Evolutionary conservation across 345 rosid genomes (phyloP), one percentile per base, ranked within the genome.

Genomic region (Linum tenue): DNA sequence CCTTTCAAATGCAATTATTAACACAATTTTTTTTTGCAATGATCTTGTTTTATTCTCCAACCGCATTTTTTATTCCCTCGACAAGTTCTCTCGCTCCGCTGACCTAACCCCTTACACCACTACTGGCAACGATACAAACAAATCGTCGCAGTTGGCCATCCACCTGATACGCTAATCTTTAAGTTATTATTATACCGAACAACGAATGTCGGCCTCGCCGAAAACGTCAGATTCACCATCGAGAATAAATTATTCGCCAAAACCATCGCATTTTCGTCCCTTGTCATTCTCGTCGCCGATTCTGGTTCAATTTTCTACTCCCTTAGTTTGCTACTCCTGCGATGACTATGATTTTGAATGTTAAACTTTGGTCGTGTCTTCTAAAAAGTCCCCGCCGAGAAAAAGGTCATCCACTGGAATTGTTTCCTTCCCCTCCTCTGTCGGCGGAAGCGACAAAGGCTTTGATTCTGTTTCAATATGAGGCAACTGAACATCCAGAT

Each of bases 41-140:
- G 50, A 92, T 88, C 79, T 79, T 85, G 71, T 80, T 83, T 71
- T 92, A 67, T 83, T 73, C 75, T 84, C 82, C 70, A 86, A 71
- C 97, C 98, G 87, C 39, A 82, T 5, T 42, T 82, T 80, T 17
- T 86, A 91, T 72, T 92, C 84, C 56, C 74, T 73, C 70, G 74
- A 58, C 68, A 89, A 56, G 60, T 56, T 77, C 57, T 78, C 75
- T 55, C 78, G 79, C 68, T 83, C 65, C 31, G 69, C 55, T n/a
- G 71, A 64, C 15, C 50, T 67, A 3, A 51, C 31, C 11, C 10
- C 55, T n/a, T n/a, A n/a, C n/a, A n/a, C n/a, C 9, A 11, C 37
- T 17, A 60, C 7, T n/a, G 74, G 74, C 57, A 59, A 77, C 17
- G 81, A 64, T 44, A 73, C 78, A 59, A 91, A 86, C 5, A 86